phyloP scores from a whole-genome alignment of 257 asterid species.

The Gentiana macrophylla region DNA sequence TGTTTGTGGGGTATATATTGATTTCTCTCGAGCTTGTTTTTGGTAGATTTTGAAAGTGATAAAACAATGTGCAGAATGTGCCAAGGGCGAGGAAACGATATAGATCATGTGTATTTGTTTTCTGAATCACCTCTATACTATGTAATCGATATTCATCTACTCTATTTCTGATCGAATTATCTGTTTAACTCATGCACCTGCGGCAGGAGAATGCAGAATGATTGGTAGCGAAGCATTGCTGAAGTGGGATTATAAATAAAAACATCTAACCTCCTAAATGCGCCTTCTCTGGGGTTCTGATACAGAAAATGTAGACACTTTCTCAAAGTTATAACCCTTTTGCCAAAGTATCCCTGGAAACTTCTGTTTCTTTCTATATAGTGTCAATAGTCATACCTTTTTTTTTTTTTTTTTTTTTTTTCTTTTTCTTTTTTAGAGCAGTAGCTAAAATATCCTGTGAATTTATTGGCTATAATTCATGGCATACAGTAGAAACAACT shows the following conservation, averaged over 20 bases:
- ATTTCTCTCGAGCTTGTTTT: slow-evolving; percentile 5
- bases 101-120: slow-evolving; percentile 48
- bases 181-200: background rate
- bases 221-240: slow-evolving; percentile 67
- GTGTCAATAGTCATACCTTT: no score
- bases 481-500: slow-evolving; percentile 62
- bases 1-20: background rate
- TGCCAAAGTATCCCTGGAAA: no score
- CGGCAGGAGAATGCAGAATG: slow-evolving; percentile 59
- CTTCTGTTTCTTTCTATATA: no score
- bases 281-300: slow-evolving; percentile 50
- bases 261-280: slow-evolving; percentile 67
- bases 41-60: slow-evolving; percentile 20
- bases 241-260: slow-evolving; percentile 49
- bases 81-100: slow-evolving; percentile 10
- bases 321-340: no score
- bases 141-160: background rate
- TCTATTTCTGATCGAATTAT: slow-evolving; percentile 1
- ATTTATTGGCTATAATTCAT: slow-evolving; percentile 65
- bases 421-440: slow-evolving; percentile 14
- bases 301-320: slow-evolving; percentile 23
- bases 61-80: slow-evolving; percentile 8
- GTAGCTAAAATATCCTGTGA: slow-evolving; percentile 17
- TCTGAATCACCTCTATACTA: background rate
- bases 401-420: no score